Evolutionary conservation across 148 eudicot species (phyloP).

Genomic region (Fagopyrum tataricum): DNA sequence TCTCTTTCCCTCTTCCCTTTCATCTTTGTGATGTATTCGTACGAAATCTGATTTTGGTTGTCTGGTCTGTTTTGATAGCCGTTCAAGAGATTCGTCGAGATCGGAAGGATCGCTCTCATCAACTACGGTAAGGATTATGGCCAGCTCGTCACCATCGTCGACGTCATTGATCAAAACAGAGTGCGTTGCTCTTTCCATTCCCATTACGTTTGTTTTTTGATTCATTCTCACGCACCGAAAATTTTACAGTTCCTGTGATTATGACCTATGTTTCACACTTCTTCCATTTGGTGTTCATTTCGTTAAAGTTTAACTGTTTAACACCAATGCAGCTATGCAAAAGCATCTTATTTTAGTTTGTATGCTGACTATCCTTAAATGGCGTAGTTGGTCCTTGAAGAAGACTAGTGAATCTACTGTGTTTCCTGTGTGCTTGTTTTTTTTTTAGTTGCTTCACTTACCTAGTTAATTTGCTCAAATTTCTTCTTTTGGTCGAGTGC

Average conservation of each 20-base stretch:
- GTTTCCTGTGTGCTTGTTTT: not conserved
- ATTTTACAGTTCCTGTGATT: not conserved
- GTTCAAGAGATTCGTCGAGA: slow-evolving; percentile 16
- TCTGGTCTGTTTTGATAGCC: slow-evolving; percentile 10
- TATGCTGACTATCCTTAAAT: not conserved
- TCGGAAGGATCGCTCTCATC: slow-evolving; percentile 13
- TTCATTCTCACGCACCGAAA: no score
- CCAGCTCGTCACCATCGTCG: slow-evolving; percentile 14
- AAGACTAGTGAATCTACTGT: not conserved
- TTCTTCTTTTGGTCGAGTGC: not conserved
- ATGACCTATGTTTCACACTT: not conserved
- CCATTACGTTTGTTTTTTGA: not conserved
- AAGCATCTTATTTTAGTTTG: not conserved
- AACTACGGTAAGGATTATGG: slow-evolving; percentile 14
- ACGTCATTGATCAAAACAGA: slow-evolving; percentile 12
- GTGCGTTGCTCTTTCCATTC: not conserved
- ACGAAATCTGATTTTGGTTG: not conserved
- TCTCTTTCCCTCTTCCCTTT: not conserved
- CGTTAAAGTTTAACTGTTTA: not conserved
- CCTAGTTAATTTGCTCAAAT: not conserved
- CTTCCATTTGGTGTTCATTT: not conserved
- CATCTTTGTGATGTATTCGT: not conserved
- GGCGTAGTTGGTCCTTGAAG: not conserved
- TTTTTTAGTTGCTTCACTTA: not conserved
- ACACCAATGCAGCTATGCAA: not conserved